Base-by-base conservation (phyloP, 306 rosid species). In the Morella rubra region DNA sequence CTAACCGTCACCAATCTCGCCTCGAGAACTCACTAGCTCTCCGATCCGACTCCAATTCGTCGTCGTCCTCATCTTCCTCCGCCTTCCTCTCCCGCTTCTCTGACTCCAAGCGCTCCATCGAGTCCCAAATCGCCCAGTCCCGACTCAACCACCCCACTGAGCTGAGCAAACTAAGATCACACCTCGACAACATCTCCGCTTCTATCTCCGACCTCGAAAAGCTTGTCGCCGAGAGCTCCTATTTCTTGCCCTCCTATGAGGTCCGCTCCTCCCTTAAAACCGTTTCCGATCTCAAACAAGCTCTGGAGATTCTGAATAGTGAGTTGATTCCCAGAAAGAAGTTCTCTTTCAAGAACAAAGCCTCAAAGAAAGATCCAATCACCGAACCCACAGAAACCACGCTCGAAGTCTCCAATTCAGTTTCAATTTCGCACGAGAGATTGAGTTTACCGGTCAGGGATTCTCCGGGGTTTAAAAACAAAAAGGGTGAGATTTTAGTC, bases 191-290 rank as follows among this genome's bases (percentile, higher is more conserved):
- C 50, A 85, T 92, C 81, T 86, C 97, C 19, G 68, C 83, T 19
- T 84, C 92, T 56, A 90, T 95, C 74, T 86, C 91, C 71, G 89
- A 92, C 72, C 81, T 95, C 20, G 96, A 95, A 40, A 92, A 90
- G 72, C 91, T 88, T 40, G 88, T 95, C 14, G 97, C 97, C 14
- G 81, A 95, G 80, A 87, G 85, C 79, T 92, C 93, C 10, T 92
- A 89, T 77, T 87, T 81, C 71, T 74, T 95, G 20, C 99, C 99
- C 1, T 89, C 90, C 0, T 90, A 90, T 20, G 98, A 92, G 76
- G 90, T 95, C 41, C 90, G 93, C 6, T 82, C 97, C 27, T 89
- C 97, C 5, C 92, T 92, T 32, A 89, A 92, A 83, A 71, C 90
- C 32, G 46, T 89, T 50, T 84, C 90, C 19, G 96, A 95, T 27